phyloP scores from a whole-genome alignment of 495 filamentous ascomycete genomes.

The Podospora australis region DNA sequence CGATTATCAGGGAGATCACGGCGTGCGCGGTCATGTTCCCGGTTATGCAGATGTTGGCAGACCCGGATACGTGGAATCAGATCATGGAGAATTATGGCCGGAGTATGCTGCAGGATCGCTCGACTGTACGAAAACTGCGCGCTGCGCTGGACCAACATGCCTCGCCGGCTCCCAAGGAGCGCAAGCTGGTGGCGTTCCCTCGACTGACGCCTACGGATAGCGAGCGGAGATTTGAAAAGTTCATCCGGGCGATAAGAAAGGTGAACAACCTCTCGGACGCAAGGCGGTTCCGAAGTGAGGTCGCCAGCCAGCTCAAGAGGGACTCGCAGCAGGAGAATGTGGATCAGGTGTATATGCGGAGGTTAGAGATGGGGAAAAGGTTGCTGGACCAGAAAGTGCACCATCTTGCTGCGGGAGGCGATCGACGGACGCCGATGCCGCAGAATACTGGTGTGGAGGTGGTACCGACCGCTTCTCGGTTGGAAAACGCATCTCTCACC shows the following conservation, averaged over 20 bases:
- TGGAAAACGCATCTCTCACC: slow-evolving; percentile 65
- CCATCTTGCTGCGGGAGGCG: slow-evolving; percentile 64
- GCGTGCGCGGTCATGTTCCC: slow-evolving; percentile 70
- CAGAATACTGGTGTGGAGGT: slow-evolving; percentile 13
- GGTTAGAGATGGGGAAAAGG: slow-evolving; percentile 84
- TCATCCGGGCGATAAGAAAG: slow-evolving; percentile 82
- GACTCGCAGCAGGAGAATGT: slow-evolving; percentile 72
- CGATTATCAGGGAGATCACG: slow-evolving; percentile 78
- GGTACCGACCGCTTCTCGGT: slow-evolving; percentile 44
- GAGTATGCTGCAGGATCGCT: slow-evolving; percentile 87
- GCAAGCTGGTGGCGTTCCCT: slow-evolving; percentile 52
- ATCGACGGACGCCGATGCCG: slow-evolving; percentile 34
- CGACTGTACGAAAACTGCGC: slow-evolving; percentile 87
- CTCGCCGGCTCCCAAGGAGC: slow-evolving; percentile 66
- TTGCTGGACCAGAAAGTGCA: slow-evolving; percentile 86
- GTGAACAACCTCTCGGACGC: slow-evolving; percentile 93
- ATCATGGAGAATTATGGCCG: slow-evolving; percentile 84
- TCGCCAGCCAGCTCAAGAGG: slow-evolving; percentile 85
- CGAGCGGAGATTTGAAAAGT: slow-evolving; percentile 89
- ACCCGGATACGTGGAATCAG: slow-evolving; percentile 97
- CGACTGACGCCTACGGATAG: slow-evolving; percentile 59
- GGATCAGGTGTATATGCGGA: slow-evolving; percentile 78
- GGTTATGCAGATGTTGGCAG: slow-evolving; percentile 62
- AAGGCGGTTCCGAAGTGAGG: slow-evolving; percentile 80
- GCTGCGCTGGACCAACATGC: slow-evolving; percentile 94